Evolutionary conservation across 2,329 filamentous ascomycete genomes (phyloP), one percentile per base, ranked within the genome.

Genomic region (Epichloe gansuensis): DNA sequence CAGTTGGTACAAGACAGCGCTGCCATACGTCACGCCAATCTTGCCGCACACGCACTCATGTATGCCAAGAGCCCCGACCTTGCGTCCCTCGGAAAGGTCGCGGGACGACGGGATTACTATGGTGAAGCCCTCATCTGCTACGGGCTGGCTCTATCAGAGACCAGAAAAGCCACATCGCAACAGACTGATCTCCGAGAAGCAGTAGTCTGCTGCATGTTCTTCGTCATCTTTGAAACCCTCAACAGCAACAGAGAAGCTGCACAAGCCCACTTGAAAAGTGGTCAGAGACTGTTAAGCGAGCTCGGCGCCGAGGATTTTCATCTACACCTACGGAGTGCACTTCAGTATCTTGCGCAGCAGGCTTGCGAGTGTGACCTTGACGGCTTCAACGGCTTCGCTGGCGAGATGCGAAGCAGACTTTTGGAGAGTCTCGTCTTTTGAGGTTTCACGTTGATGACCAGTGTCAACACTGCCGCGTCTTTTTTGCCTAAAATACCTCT

Each of bases 181-280:
- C 52, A 54, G 6, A 55, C 53, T 5, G 58, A 57, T 31, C 54
- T 64, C 2, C 57, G 57, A 11, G 59, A 63, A 3, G 64, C 66
- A 2, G 61, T 68, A 9, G 49, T 69, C 3, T 65, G 66, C 51
- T 68, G 63, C 50, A 59, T 70, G 47, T 62, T 70, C 42, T 69
- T 70, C 55, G 61, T 65, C 51, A 61, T 67, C 49, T 69, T 70
- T 49, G 67, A 70, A 51, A 60, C 62, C 2, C 51, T 69, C 40
- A 67, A 71, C 53, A 66, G 64, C 23, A 68, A 70, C 53, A 56
- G 58, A 9, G 57, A 59, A 21, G 63, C 63, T 1, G 68, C 68
- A 0, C 58, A 68, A 13, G 56, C 61, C 7, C 69, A 71, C 54
- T 59, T 70, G 46, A 61, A 59, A 46, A 66, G 64, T 50, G 69